phyloP scores from a whole-genome alignment of 2,329 filamentous ascomycete species.

The Dactylellina drechsleri region DNA sequence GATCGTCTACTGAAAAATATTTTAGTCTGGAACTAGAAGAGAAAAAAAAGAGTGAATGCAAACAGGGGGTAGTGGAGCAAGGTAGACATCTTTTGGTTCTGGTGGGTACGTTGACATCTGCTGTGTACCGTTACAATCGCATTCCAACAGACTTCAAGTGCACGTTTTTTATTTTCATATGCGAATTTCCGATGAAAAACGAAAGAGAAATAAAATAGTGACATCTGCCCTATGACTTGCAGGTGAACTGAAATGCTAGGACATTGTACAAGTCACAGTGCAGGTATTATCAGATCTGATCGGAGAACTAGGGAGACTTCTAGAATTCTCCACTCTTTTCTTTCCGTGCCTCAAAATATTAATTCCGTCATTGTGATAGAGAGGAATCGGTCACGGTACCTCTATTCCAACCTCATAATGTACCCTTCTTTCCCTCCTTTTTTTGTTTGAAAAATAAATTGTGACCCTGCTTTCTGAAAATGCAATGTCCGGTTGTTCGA shows the following conservation, averaged over 20 bases:
- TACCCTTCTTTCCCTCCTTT: too few relatives aligned
- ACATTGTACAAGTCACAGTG: conserved; percentile 1
- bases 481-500: conserved; percentile 17
- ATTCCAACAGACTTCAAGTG: conserved; percentile 1
- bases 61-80: conserved; percentile 2
- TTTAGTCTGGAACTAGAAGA: too few relatives aligned
- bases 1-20: too few relatives aligned
- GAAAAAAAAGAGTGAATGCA: neutral
- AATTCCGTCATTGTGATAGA: too few relatives aligned
- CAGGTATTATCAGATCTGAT: neutral
- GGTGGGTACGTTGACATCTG: conserved; percentile 42
- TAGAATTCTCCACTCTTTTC: too few relatives aligned
- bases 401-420: neutral
- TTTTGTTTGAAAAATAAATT: too few relatives aligned
- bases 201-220: neutral
- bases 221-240: conserved; percentile 35
- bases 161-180: conserved; percentile 14
- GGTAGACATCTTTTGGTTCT: conserved; percentile 2
- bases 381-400: conserved; percentile 3
- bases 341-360: too few relatives aligned
- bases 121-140: conserved; percentile 48
- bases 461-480: too few relatives aligned
- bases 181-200: conserved; percentile 18
- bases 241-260: neutral
- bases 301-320: neutral